Percentiles rank a stretch among this genome's conserved stretches.
These are phyloP conservation scores for Amyloporia xantha DNA, from an alignment of 768 basidiomycete species.

Conservation along the genomic window DNA sequence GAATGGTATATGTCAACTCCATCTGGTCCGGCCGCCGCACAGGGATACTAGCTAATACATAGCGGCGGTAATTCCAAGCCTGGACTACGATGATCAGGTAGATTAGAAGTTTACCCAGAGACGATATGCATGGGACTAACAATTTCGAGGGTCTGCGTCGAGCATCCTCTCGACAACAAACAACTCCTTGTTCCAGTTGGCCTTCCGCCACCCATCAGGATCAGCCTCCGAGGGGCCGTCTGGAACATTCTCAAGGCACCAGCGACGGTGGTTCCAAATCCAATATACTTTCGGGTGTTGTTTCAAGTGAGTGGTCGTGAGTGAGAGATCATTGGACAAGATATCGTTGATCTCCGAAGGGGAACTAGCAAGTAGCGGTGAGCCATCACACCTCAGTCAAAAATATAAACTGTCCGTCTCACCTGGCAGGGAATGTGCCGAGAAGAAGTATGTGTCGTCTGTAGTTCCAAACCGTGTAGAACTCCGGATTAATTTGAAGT, in stretches of 20 bases:
- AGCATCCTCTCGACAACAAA: conserved; percentile 90
- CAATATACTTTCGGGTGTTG: conserved; percentile 93
- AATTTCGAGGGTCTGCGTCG: conserved; percentile 86
- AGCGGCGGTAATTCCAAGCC: conserved; percentile 92
- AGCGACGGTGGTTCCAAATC: conserved; percentile 97
- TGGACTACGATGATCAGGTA: conserved; percentile 49
- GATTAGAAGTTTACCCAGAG: background rate
- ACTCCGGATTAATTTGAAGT: conserved; percentile 86
- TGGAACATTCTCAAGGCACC: conserved; percentile 89
- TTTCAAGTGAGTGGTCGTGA: conserved; percentile 79
- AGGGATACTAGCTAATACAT: conserved; percentile 70
- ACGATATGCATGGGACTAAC: conserved; percentile 38
- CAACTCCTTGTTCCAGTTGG: conserved; percentile 81
- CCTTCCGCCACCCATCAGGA: conserved; percentile 62
- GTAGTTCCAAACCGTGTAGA: conserved; percentile 96
- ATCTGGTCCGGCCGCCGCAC: conserved; percentile 43
- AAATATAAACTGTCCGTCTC: background rate
- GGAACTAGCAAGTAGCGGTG: conserved; percentile 36
- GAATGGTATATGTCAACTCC: conserved; percentile 83
- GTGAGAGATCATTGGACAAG: conserved; percentile 65
- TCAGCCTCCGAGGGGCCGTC: conserved; percentile 54
- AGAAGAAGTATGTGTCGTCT: conserved; percentile 70
- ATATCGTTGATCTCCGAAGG: conserved; percentile 54
- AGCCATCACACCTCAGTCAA: background rate
- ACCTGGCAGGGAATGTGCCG: conserved; percentile 68